These are phyloP conservation scores for Pythium periplocum DNA, from an alignment of 352 stramenopile species.

Conservation along the genomic window DNA sequence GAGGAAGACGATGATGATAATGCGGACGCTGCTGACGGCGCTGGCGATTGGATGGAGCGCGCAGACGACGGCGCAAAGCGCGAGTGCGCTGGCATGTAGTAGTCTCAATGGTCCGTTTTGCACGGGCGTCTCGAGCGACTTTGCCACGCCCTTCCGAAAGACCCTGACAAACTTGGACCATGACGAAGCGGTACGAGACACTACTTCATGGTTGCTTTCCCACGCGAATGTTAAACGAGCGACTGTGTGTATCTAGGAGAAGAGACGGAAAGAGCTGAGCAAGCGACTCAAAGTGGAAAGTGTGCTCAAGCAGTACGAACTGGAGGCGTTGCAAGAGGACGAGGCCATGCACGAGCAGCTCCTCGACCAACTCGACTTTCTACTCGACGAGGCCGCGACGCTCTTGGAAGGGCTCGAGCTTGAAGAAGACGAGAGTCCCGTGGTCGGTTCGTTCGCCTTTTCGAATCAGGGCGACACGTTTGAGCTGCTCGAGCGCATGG, in stretches of 20 bases:
- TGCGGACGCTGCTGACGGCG: background rate
- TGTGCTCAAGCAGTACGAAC: conserved; percentile 62
- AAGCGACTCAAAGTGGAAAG: conserved; percentile 53
- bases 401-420: conserved; percentile 26
- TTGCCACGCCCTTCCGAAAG: conserved; percentile 31
- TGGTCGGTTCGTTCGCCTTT: conserved; percentile 53
- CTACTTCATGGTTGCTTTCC: background rate
- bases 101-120: conserved; percentile 74
- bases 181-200: conserved; percentile 25
- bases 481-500: conserved; percentile 61
- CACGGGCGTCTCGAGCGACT: conserved; percentile 16
- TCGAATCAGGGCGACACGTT: conserved; percentile 52
- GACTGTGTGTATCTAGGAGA: conserved; percentile 14
- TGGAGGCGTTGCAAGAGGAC: conserved; percentile 25
- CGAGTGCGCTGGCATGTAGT: conserved; percentile 28
- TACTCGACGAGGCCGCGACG: conserved; percentile 45
- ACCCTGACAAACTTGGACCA: conserved; percentile 35
- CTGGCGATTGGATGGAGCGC: conserved; percentile 3
- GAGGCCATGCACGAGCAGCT: conserved; percentile 24
- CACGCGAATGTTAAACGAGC: background rate
- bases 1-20: too few relatives aligned
- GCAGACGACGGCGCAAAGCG: conserved; percentile 1
- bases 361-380: conserved; percentile 37
- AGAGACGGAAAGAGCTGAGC: conserved; percentile 17
- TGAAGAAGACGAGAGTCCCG: conserved; percentile 31